Evolutionary conservation across 2,329 filamentous ascomycete species (phyloP).

Genomic region (Pseudocercospora ulei): DNA sequence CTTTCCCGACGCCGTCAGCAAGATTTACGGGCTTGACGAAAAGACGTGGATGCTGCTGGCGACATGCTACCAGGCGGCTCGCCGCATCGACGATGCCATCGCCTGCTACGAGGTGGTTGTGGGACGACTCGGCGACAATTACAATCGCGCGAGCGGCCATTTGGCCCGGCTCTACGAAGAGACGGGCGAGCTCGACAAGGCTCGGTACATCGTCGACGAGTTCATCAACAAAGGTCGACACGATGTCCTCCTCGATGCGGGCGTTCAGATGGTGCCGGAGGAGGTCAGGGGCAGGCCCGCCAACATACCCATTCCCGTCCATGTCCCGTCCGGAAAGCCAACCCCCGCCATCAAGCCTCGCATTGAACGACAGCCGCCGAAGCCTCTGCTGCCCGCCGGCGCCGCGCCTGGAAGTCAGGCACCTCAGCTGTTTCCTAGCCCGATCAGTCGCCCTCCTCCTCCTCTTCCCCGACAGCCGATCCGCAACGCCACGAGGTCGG

Average conservation of each 20-base stretch:
- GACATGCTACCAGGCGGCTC: slow-evolving; percentile 58
- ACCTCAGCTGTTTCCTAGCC: background rate
- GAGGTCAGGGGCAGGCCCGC: slow-evolving; percentile 8
- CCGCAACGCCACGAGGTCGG: too few relatives aligned
- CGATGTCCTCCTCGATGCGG: slow-evolving; percentile 23
- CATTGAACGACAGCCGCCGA: background rate
- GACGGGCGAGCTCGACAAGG: slow-evolving; percentile 61
- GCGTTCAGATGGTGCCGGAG: slow-evolving; percentile 22
- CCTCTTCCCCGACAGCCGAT: too few relatives aligned
- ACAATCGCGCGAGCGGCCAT: slow-evolving; percentile 19
- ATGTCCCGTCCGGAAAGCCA: slow-evolving; percentile 2
- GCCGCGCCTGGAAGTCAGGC: background rate
- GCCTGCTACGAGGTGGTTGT: slow-evolving; percentile 67
- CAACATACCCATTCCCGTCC: slow-evolving; percentile 1
- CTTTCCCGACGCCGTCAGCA: slow-evolving; percentile 35
- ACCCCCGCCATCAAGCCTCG: slow-evolving; percentile 5
- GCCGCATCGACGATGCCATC: slow-evolving; percentile 59
- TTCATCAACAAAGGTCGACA: slow-evolving; percentile 53
- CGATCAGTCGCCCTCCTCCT: background rate
- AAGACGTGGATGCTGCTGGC: slow-evolving; percentile 49
- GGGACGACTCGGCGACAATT: slow-evolving; percentile 15
- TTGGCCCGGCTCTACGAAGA: slow-evolving; percentile 74
- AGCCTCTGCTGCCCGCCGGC: slow-evolving; percentile 1
- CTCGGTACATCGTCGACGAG: slow-evolving; percentile 66
- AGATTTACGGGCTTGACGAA: slow-evolving; percentile 35